Percentiles rank a stretch among this genome's conserved stretches.
phyloP scores from a whole-genome alignment of 176 grass and related monocot genomes.

The Hordeum vulgare region DNA sequence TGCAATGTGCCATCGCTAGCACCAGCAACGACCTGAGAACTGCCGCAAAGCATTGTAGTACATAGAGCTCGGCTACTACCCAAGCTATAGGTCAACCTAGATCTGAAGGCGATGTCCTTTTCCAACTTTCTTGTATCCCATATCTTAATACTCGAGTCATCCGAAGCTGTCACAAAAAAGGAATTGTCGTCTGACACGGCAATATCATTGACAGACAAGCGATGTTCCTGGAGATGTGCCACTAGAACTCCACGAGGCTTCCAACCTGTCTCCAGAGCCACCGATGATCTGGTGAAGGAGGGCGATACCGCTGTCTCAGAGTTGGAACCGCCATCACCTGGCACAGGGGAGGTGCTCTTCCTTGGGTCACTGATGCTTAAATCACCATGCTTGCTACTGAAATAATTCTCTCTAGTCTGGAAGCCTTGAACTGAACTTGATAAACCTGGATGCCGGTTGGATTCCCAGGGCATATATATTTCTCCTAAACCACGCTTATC shows the following conservation, averaged over 20 bases:
- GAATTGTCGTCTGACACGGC: slow-evolving; percentile 68
- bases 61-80: slow-evolving; percentile 74
- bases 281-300: slow-evolving; percentile 50
- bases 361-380: slow-evolving; percentile 54
- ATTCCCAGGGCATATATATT: slow-evolving; percentile 17
- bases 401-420: slow-evolving; percentile 53
- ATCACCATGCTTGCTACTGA: slow-evolving; percentile 73
- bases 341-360: slow-evolving; percentile 55
- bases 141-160: slow-evolving; percentile 91
- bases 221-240: slow-evolving; percentile 95
- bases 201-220: slow-evolving; percentile 80
- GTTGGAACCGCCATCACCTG: slow-evolving; percentile 51
- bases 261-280: slow-evolving; percentile 61
- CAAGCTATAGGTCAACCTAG: slow-evolving; percentile 79
- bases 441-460: slow-evolving; percentile 10
- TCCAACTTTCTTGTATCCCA: slow-evolving; percentile 98
- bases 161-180: slow-evolving; percentile 85
- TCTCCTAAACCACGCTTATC: slow-evolving; percentile 15
- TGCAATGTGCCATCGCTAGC: slow-evolving; percentile 79
- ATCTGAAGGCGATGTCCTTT: slow-evolving; percentile 96
- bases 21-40: slow-evolving; percentile 68
- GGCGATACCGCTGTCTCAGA: slow-evolving; percentile 52
- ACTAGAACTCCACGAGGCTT: slow-evolving; percentile 88
- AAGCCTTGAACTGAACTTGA: slow-evolving; percentile 38
- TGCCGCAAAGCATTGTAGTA: slow-evolving; percentile 71